A percentile compares a stretch with the other conserved stretches of the same genome.
Evolutionary conservation across 169 alveolate species (phyloP).

Genomic region (Eimeria sp.): DNA sequence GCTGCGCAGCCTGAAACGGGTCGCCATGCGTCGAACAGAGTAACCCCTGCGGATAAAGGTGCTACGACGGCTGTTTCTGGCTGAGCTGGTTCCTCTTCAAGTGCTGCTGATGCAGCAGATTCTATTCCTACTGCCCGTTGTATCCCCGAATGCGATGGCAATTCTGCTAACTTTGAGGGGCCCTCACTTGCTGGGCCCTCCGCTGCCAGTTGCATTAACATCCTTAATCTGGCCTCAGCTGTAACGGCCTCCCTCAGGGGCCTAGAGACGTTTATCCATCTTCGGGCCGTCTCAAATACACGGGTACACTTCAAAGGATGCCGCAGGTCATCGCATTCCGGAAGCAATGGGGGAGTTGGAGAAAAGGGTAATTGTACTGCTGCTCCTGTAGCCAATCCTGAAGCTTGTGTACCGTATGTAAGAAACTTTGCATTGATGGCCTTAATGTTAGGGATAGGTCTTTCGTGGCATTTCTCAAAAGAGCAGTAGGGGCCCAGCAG

Average conservation of each 20-base stretch:
- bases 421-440: background rate
- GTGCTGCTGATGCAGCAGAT: slow-evolving; percentile 6
- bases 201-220: slow-evolving; percentile 17
- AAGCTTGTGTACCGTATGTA: background rate
- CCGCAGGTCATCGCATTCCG: background rate
- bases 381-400: slow-evolving; percentile 26
- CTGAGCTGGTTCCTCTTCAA: background rate
- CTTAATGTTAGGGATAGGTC: background rate
- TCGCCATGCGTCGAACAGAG: background rate
- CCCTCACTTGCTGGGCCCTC: background rate
- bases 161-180: background rate
- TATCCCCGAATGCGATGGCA: background rate
- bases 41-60: background rate
- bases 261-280: slow-evolving; percentile 21
- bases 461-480: background rate
- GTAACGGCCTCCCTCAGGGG: slow-evolving; percentile 30
- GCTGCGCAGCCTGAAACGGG: slow-evolving; percentile 73
- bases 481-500: background rate
- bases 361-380: background rate
- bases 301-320: background rate
- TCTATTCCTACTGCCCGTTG: background rate
- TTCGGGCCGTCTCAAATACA: slow-evolving; percentile 2
- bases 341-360: background rate
- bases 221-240: slow-evolving; percentile 8
- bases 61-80: background rate